Conservation (phyloP, 31 red algal species). For the Porphyra umbilicalis region DNA sequence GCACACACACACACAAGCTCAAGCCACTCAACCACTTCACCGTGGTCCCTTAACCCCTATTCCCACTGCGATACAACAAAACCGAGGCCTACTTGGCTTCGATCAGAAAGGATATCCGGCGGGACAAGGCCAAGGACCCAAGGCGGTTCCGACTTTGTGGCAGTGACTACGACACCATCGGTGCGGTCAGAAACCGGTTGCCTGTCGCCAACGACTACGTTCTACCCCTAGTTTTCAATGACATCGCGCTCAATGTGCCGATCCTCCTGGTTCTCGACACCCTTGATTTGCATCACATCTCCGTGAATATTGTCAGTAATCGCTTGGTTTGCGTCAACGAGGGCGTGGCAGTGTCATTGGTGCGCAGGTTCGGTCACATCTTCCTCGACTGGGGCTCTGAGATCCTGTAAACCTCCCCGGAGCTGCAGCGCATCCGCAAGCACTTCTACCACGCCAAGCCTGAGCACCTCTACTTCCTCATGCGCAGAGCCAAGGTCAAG, state of each 20-base stretch:
- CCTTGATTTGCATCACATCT: too few species aligned
- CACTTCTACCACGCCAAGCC: slow-evolving; percentile 9
- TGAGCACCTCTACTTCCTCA: background rate
- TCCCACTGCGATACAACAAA: too few species aligned
- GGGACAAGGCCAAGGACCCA: too few species aligned
- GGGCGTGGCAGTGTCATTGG: too few species aligned
- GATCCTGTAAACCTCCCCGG: slow-evolving; percentile 5
- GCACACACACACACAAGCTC: too few species aligned
- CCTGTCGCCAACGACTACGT: background rate
- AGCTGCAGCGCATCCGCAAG: slow-evolving; percentile 3
- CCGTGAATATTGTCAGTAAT: too few species aligned
- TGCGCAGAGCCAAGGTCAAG: background rate
- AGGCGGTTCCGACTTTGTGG: background rate
- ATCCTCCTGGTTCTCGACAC: too few species aligned
- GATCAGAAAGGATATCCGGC: background rate
- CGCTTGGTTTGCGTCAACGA: too few species aligned
- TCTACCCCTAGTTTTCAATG: background rate
- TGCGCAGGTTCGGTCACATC: slow-evolving; percentile 7
- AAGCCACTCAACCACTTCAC: too few species aligned
- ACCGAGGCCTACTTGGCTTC: slow-evolving; percentile 4
- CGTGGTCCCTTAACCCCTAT: too few species aligned
- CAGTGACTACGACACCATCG: background rate
- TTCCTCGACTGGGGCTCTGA: slow-evolving; percentile 10
- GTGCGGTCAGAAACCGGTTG: background rate
- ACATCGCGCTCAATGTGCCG: slow-evolving; percentile 9